Evolutionary conservation across 1,139 yeast species (phyloP).

Genomic region (Keqinozyma sinolaborantium): DNA sequence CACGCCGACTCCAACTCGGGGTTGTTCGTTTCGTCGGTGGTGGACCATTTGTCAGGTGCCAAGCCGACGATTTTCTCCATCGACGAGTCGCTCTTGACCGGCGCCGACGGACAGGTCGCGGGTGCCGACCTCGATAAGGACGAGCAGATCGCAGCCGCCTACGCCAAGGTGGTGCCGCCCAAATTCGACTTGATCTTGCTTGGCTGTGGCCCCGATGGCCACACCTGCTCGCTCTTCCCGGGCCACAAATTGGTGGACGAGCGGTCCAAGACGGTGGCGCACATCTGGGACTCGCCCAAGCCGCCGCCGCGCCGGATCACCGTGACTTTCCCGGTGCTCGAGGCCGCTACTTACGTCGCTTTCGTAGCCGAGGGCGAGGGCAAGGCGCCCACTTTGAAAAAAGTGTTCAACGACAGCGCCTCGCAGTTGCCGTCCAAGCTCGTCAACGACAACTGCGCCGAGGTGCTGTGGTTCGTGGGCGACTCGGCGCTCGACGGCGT

Average conservation of each 20-base stretch:
- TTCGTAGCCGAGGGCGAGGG: conserved; percentile 90
- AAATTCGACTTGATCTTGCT: conserved; percentile 56
- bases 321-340: conserved; percentile 62
- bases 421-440: conserved; percentile 65
- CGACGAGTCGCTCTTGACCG: conserved; percentile 44
- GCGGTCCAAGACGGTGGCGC: conserved; percentile 33
- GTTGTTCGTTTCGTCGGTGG: conserved; percentile 54
- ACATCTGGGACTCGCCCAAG: conserved; percentile 63
- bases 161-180: conserved; percentile 43
- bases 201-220: conserved; percentile 84
- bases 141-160: conserved; percentile 46
- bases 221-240: conserved; percentile 76
- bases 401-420: conserved; percentile 58
- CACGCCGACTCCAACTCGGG: conserved; percentile 71
- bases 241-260: conserved; percentile 47
- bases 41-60: conserved; percentile 35
- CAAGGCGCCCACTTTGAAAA: conserved; percentile 69
- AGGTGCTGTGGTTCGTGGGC: conserved; percentile 80
- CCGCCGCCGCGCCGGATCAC: conserved; percentile 79
- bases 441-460: conserved; percentile 52
- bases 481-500: conserved; percentile 69
- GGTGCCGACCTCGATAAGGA: conserved; percentile 39
- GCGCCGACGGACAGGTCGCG: conserved; percentile 40
- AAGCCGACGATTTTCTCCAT: conserved; percentile 50
- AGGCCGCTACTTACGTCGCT: conserved; percentile 54